Base-by-base conservation (phyloP, 2,329 filamentous ascomycete species). In the Diaporthe capsici region DNA sequence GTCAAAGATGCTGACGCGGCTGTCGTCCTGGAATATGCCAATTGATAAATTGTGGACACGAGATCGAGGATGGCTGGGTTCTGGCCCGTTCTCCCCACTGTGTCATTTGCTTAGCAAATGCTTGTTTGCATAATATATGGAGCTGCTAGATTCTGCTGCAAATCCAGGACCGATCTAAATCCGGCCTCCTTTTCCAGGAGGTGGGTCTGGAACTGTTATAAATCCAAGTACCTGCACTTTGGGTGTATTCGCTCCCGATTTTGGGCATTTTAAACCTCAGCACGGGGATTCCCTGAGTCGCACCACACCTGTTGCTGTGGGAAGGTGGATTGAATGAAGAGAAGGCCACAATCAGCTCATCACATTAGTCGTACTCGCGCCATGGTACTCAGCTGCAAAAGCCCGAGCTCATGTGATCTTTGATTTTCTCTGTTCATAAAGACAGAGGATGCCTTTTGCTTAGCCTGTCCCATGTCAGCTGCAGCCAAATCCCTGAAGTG, bases 41-140 rank as follows among this genome's bases (percentile, higher is more conserved):
- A 9, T 20, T 28, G 47, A 15, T 20, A 53, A 4, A 17, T 6
- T 25, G 9, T 34, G 44, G 63, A 22, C 22, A 10, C 44, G 44
- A 68, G 63, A 53, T 68, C 47, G 31, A 28, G 9, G 7, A 9
- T 25, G 44, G 44, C 22, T 31, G 22, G 39, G 20, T 68, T 68
- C 65, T 68, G 17, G 63, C 22, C 63, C 25, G 4, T 39, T 68
- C 63, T 53, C 63, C 63, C 63, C 63, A 53, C 63, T 68, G 8
- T 68, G 42, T 8, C n/a, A 31, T 9, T 20, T 53, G 65, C 65
- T 68, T 68, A 68, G 65, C 63, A 68, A 68, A 53, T 53, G 65
- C 65, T 68, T 68, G 65, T 68, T 53, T 68, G 5, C 10, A 28
- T 1, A 20, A 39, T 28, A 39, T 42, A 53, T 53, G 47, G 47